Conservation (phyloP, 306 rosid genomes). For the Trichosanthes truncata region DNA sequence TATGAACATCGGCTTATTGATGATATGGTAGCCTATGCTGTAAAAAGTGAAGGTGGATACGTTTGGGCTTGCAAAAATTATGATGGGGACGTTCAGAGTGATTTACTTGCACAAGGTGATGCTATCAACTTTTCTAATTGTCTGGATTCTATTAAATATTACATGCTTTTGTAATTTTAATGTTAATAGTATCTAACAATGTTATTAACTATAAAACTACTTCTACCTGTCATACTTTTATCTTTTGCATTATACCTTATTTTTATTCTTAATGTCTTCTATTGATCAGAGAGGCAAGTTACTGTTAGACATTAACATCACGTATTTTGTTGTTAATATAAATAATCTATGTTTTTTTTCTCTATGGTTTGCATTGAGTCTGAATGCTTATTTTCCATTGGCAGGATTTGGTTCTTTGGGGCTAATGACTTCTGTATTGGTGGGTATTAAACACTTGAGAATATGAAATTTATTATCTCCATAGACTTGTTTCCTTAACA, state of each 20-base stretch:
- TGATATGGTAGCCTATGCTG: constrained; percentile 96
- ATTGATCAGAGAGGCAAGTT: not conserved
- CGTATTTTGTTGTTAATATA: not conserved
- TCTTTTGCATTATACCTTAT: not conserved
- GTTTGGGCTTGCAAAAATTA: constrained; percentile 99
- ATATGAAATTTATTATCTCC: not conserved
- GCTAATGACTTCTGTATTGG: constrained; percentile 95
- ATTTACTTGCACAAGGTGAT: constrained; percentile 95
- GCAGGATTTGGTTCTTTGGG: constrained; percentile 98
- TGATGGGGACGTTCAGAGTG: constrained; percentile 97
- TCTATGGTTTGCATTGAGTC: constrained; percentile 10
- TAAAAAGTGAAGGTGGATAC: constrained; percentile 98
- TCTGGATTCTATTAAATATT: not conserved
- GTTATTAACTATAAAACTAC: not conserved
- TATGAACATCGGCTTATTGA: constrained; percentile 96
- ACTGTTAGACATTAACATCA: not conserved
- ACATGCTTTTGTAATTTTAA: not conserved
- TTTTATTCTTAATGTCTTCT: not conserved
- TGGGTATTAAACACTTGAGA: constrained; percentile 21
- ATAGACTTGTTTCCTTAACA: constrained; percentile 7
- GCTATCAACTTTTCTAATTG: not conserved
- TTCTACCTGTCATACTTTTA: not conserved
- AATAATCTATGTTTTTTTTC: not conserved
- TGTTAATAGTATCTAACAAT: not conserved
- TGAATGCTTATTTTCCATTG: constrained; percentile 17